Evolutionary conservation across 2,329 filamentous ascomycete species (phyloP).

Genomic region (Ascomycota sp.): DNA sequence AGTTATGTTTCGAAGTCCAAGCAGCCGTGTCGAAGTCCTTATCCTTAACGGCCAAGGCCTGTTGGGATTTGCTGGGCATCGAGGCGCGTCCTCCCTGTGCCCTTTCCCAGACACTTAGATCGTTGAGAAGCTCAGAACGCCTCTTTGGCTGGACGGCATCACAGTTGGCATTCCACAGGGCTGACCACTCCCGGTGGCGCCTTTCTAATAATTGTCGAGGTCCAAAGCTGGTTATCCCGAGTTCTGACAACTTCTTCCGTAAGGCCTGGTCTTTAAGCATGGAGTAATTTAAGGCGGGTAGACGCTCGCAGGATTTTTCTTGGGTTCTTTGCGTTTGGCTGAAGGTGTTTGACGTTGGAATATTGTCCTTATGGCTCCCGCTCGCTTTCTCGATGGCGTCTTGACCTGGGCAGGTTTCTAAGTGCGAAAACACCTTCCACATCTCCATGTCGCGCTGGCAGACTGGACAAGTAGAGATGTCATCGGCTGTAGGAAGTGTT

Average conservation of each 20-base stretch:
- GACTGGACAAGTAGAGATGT: conserved; percentile 65
- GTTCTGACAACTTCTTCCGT: conserved; percentile 60
- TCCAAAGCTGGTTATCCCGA: conserved; percentile 57
- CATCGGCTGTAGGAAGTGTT: conserved; percentile 32
- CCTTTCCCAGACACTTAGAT: conserved; percentile 72
- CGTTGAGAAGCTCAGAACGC: conserved; percentile 51
- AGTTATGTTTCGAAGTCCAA: conserved; percentile 54
- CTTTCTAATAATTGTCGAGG: conserved; percentile 48
- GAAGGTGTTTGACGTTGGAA: background rate
- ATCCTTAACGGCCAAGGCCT: conserved; percentile 38
- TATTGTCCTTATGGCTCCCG: background rate
- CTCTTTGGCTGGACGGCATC: conserved; percentile 56
- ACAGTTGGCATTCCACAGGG: conserved; percentile 92
- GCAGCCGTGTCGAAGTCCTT: conserved; percentile 73
- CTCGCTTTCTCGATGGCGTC: background rate
- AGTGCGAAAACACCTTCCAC: conserved; percentile 55
- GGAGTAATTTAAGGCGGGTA: conserved; percentile 71
- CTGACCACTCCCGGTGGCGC: conserved; percentile 83
- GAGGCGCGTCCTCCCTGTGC: conserved; percentile 48
- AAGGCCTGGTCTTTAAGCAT: conserved; percentile 64
- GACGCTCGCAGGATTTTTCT: conserved; percentile 31
- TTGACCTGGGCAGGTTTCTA: conserved; percentile 42
- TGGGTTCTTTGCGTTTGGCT: conserved; percentile 8
- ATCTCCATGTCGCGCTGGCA: conserved; percentile 66
- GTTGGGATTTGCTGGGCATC: conserved; percentile 15